Base-by-base conservation (phyloP, 176 grass and related monocot genomes). In the Musa itinerans region DNA sequence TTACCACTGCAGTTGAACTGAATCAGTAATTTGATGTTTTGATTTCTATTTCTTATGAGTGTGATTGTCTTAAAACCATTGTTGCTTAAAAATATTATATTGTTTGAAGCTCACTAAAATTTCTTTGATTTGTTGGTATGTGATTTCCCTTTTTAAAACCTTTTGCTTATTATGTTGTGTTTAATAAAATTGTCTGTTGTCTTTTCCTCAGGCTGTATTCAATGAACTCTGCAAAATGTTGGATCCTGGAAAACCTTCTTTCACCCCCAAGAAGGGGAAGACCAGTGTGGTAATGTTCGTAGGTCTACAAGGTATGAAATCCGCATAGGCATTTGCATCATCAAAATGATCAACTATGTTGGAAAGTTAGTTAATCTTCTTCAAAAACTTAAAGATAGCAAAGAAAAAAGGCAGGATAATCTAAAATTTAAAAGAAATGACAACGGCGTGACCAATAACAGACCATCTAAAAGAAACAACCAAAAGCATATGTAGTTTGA, bases 181-280 rank as follows among this genome's bases (percentile, higher is more conserved):
- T 43, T 43, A 27, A 43, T 76, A 59, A 10, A 63, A 54, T 50
- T 73, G 4, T 43, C 34, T 72, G 7, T 79, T 59, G 68, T 26
- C 59, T 52, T 50, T 27, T 78, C 20, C 34, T 72, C 73, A 97
- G 90, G 90, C 94, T 29, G 80, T 98, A 57, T 87, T 89, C 76
- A 87, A 86, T 66, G 90, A 94, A 78, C 90, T 94, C 25, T 98
- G 95, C 90, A 98, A 94, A 68, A 98, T 98, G 88, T 73, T 98
- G 75, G 88, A 98, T 83, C 88, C 95, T 22, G 95, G 95, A 75
- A 93, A 98, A 74, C 86, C 95, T 63, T 86, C 88, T 2, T 94
- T 98, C 75, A 77, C 80, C 65, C 90, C 90, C 14, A 98, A 94
- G 83, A 98, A 98, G 50, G 88, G 88, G 54, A 98, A 89, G 62